phyloP scores from a whole-genome alignment of 805 yeast species.

The Kodamaea fukazawae region DNA sequence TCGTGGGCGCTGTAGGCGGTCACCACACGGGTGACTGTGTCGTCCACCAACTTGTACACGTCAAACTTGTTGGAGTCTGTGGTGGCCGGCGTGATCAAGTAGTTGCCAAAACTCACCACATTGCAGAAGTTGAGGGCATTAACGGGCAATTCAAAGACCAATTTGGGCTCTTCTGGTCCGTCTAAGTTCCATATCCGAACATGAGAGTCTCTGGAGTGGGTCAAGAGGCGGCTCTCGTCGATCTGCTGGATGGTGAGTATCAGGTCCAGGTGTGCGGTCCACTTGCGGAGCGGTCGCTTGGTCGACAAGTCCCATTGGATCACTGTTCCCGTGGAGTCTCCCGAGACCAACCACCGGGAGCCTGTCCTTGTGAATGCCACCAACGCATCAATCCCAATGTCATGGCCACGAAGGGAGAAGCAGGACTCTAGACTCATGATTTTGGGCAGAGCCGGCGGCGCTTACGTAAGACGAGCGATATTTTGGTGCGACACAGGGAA shows the following conservation, averaged over 20 bases:
- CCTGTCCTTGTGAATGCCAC: background rate
- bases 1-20: constrained; percentile 23
- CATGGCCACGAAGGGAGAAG: constrained; percentile 24
- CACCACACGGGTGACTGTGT: constrained; percentile 7
- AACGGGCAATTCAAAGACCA: constrained; percentile 56
- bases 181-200: constrained; percentile 12
- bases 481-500: too few relatives aligned
- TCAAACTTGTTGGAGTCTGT: constrained; percentile 63
- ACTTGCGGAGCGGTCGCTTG: constrained; percentile 53
- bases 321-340: constrained; percentile 62
- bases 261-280: constrained; percentile 57
- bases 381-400: constrained; percentile 15
- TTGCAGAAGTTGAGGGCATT: constrained; percentile 73
- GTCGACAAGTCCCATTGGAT: constrained; percentile 63
- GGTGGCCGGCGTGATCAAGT: constrained; percentile 60
- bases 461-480: too few relatives aligned
- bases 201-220: constrained; percentile 14
- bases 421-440: constrained; percentile 8
- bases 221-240: constrained; percentile 13
- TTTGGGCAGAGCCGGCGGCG: too few relatives aligned
- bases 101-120: constrained; percentile 41
- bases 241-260: constrained; percentile 45
- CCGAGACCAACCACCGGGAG: constrained; percentile 40
- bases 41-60: constrained; percentile 43
- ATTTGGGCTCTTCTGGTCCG: constrained; percentile 19